Conservation (phyloP, 2,329 filamentous ascomycete genomes). For the Hyphodiscus sp. region DNA sequence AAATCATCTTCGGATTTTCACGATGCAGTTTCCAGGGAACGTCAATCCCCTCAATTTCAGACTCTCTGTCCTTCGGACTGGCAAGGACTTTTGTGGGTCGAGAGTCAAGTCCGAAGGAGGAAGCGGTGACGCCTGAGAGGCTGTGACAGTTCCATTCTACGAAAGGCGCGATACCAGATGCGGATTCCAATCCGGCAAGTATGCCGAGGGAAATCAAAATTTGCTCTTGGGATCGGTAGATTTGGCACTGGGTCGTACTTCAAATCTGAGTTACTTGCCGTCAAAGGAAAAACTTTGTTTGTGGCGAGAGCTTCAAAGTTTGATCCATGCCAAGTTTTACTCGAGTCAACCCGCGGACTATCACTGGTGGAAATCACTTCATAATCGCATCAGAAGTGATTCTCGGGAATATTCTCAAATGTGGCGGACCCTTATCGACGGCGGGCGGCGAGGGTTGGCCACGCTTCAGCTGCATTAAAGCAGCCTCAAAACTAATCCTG, state of each 20-base stretch:
- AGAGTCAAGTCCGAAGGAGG: background rate
- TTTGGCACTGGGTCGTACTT: too few relatives aligned
- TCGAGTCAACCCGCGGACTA: background rate
- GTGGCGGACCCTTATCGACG: slow-evolving; percentile 7
- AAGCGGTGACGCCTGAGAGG: background rate
- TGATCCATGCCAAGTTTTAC: background rate
- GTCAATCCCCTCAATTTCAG: background rate
- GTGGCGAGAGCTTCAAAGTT: background rate
- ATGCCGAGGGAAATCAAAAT: slow-evolving; percentile 1
- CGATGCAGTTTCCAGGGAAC: background rate
- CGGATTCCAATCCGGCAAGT: slow-evolving; percentile 3
- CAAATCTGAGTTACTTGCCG: background rate
- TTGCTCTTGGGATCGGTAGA: background rate
- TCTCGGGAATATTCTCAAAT: background rate
- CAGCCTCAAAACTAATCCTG: background rate
- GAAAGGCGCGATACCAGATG: background rate
- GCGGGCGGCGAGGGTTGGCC: background rate
- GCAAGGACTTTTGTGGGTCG: background rate
- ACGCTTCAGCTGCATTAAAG: background rate
- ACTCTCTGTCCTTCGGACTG: background rate
- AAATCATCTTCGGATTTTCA: background rate
- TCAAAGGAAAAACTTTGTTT: background rate
- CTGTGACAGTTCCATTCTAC: background rate
- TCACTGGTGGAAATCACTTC: too few relatives aligned
- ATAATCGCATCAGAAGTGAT: too few relatives aligned